Evolutionary conservation across 257 asterid genomes (phyloP).

Genomic region (Solanum arcanum): DNA sequence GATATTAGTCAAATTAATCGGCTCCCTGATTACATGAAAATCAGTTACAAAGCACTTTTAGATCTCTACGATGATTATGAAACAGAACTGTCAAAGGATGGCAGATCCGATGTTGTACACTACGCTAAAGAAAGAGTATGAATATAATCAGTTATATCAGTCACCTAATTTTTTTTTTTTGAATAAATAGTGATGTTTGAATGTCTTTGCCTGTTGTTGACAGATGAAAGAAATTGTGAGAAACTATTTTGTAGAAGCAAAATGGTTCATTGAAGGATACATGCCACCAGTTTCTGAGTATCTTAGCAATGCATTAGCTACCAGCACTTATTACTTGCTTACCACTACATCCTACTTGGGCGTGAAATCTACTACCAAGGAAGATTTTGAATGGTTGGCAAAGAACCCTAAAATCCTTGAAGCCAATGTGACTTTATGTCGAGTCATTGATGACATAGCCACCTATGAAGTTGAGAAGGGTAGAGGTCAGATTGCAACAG

Average conservation of each 20-base stretch:
- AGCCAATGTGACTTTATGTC: background rate
- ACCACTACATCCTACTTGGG: slow-evolving; percentile 27
- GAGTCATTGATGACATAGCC: background rate
- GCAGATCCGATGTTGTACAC: background rate
- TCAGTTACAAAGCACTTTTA: background rate
- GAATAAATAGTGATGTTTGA: slow-evolving; percentile 15
- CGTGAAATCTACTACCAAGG: background rate
- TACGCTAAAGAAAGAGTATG: background rate
- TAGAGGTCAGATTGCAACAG: slow-evolving; percentile 35
- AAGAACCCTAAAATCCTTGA: background rate
- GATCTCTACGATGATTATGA: background rate
- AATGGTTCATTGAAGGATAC: slow-evolving; percentile 10
- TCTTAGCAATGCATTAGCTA: background rate
- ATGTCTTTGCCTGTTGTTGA: no score
- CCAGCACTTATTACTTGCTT: background rate
- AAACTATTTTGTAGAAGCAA: background rate
- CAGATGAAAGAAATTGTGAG: background rate
- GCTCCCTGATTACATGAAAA: background rate
- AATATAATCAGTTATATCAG: background rate
- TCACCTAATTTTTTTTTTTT: background rate
- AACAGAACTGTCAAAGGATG: background rate
- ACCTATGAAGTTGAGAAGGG: slow-evolving; percentile 18
- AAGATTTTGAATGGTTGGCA: background rate
- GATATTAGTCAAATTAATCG: background rate
- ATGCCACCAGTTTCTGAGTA: background rate